Evolutionary conservation across 768 basidiomycete genomes (phyloP).

Genomic region (Strobilomyces echinocephalus): DNA sequence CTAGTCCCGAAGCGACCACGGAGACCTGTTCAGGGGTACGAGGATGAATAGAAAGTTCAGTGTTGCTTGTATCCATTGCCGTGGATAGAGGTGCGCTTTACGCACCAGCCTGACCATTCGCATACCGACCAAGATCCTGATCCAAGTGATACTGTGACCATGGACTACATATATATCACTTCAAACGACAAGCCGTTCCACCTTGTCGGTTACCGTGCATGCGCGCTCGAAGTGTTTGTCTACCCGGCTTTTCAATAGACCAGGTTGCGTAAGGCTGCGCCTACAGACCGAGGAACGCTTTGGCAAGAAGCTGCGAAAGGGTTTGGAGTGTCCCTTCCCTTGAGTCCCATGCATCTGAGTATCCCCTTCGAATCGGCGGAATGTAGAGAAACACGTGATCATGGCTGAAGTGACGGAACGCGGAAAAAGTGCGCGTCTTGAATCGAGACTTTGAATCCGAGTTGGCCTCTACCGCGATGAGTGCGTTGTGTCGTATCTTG

Average conservation of each 20-base stretch:
- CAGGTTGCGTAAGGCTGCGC: too few relatives aligned
- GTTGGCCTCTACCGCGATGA: constrained; percentile 11
- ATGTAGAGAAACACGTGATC: constrained; percentile 8
- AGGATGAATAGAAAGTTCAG: constrained; percentile 43
- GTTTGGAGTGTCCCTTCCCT: too few relatives aligned
- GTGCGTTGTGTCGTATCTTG: constrained; percentile 10
- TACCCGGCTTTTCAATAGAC: too few relatives aligned
- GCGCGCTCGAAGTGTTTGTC: too few relatives aligned
- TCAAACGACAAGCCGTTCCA: not conserved
- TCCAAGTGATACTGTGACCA: not conserved
- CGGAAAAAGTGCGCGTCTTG: not conserved
- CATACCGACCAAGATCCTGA: not conserved
- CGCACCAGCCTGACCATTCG: not conserved
- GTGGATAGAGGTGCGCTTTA: constrained; percentile 6
- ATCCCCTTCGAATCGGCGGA: not conserved
- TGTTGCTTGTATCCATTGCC: not conserved
- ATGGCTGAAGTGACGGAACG: not conserved
- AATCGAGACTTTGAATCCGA: not conserved
- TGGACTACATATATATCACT: not conserved
- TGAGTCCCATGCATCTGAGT: not conserved
- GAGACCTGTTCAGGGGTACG: constrained; percentile 67
- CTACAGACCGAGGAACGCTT: too few relatives aligned
- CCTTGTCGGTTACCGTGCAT: not conserved
- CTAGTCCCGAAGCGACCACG: constrained; percentile 71
- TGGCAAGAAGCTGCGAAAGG: too few relatives aligned